Evolutionary conservation across 1,139 yeast genomes (phyloP), one percentile per base, ranked within the genome.

Genomic region (Debaryomyces singareniensis): DNA sequence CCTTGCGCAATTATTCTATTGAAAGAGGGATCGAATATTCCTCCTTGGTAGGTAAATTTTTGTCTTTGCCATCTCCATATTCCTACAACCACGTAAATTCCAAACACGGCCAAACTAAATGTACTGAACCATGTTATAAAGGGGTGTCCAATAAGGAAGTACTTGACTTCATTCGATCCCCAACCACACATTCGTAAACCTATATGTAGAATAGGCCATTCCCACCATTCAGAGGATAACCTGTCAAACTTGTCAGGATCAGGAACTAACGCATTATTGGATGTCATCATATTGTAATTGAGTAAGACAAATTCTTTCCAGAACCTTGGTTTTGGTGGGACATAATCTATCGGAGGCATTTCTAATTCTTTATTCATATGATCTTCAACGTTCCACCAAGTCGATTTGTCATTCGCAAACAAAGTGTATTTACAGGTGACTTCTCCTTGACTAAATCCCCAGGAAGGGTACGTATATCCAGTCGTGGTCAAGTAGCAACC

Each of bases 371-470:
- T 58, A 47, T 79, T 77, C 29, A 56, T 59, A 45, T 81, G 86
- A 35, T 75, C 76, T 53, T 82, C 93, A 22, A 82, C 53, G 53
- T 82, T 82, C 93, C 93, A 82, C 83, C 86, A 78, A 2, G 87
- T 77, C 23, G 78, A 69, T 45, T 79, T 77, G 45, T 81, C 89
- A 33, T 63, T 59, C 3, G 54, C 43, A 24, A 67, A 58, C 50
- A 66, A 57, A 2, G 77, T 54, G 14, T 61, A 51, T 42, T 77
- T 77, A 51, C 93, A 82, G 5, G 78, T 74, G 24, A 82, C 84
- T 53, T 82, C 93, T 15, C 87, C 86, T 54, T 82, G 93, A 37
- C 74, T 76, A 53, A 75, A 82, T 1, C 93, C 93, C 93, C 93
- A 82, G 1, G 78, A 59, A 3, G 93, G 93, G 43, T 77, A 79